Evolutionary conservation across 2,329 filamentous ascomycete genomes (phyloP), one percentile per base, ranked within the genome.

Genomic region (Chlorencoelia australis): DNA sequence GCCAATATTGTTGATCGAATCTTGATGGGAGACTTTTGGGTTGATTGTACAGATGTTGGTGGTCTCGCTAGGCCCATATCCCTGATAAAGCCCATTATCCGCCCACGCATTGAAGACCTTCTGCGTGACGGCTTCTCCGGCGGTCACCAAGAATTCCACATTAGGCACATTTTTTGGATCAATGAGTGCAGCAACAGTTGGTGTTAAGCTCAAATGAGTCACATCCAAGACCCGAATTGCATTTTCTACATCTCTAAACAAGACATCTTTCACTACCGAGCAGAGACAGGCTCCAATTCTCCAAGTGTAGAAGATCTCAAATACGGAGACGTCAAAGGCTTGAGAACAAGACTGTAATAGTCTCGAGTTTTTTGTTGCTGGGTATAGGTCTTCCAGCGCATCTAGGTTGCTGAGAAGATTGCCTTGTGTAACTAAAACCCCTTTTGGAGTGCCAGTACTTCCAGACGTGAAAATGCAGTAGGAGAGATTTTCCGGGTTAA

Each of bases 261-360:
- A 60, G 2, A 74, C 69, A 48, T 91, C 82, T 47, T 88, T 87
- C 0, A 67, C 71, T 0, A 77, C 80, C 2, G 82, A 74, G 52
- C 83, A 94, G 9, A 94, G 65, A 42, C 79, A 82, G 65, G 89
- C 84, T 4, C 85, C 85, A 21, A 69, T 68, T 30, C 73, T 71
- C 81, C 86, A 93, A 0, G 85, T 67, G 49, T 85, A 93, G 55
- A 94, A 89, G 10, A 93, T 88, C 51, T 94, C 87, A 53, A 93
- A 93, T 0, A 93, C 82, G 0, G 85, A 93, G 2, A 93, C 78
- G 52, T 93, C 84, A 52, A 93, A 94, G 0, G 80, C 81, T 52
- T 87, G 82, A 0, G 84, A 89, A 52, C 82, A 93, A 2, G 82
- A 75, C 57, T 94, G 87, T 0, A 94, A 64, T 20, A 94, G 64